Base-by-base conservation (phyloP, 768 basidiomycete genomes). In the Panaeolus cyanescens region DNA sequence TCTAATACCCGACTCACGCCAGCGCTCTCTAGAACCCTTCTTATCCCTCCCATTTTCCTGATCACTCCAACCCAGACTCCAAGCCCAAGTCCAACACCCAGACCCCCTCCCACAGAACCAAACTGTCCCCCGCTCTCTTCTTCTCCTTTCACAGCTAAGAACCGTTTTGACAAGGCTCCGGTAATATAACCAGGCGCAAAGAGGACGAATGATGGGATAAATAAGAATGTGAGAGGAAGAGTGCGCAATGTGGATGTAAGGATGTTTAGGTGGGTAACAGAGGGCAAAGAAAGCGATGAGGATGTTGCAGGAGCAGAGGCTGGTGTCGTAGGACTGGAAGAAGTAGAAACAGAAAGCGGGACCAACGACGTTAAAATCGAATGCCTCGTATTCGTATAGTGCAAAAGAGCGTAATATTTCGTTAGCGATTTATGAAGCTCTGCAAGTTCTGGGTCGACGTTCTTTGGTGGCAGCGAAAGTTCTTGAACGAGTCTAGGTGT, bases 51-150 rank as follows among this genome's bases (percentile, higher is more conserved):
- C 30, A 28, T 54, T 59, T 12, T 58, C 39, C n/a, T n/a, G n/a
- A 30, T 58, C 37, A 32, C 59, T 45, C 54, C 61, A 50, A 34
- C 50, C 20, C 33, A 61, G 9, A 5, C 59, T 30, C 56, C 33
- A n/a, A 63, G 2, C 15, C 62, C 62, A 36, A 54, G 34, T 34
- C 78, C 71, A 59, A 73, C 60, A 25, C 83, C 81, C 9, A 84
- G 28, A 2, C 82, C 82, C 2, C 87, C 88, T 25, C 87, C 81
- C 8, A 87, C 76, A 50, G 85, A 77, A 72, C 90, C 89, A 72
- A 85, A 90, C 72, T 91, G 89, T n/a, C 89, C 88, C 54, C 82
- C 74, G 31, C 83, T 81, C 67, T 91, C 90, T 67, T 89, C 81
- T 68, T 91, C 89, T 32, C 83, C 81, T 13, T 75, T 68, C 0